Evolutionary conservation across 208 protist species (phyloP).

Genomic region (Naegleria lovaniensis): DNA sequence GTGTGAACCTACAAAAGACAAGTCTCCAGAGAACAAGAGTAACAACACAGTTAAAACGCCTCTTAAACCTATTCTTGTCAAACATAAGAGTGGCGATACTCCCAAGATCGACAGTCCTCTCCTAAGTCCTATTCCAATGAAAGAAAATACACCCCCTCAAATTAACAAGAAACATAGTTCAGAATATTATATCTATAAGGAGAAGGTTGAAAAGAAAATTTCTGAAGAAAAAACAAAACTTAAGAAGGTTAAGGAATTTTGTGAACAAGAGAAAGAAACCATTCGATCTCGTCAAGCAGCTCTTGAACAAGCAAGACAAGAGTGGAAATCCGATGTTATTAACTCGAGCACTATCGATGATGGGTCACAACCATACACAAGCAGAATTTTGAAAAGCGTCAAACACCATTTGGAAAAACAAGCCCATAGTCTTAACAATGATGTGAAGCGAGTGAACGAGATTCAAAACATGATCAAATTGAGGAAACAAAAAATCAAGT

Average conservation of each 20-base stretch:
- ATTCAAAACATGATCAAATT: slow-evolving; percentile 14
- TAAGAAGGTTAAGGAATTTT: background rate
- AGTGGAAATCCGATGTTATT: background rate
- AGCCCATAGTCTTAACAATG: background rate
- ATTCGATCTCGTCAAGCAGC: background rate
- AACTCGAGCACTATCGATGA: background rate
- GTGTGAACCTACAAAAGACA: background rate
- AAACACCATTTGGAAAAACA: slow-evolving; percentile 9
- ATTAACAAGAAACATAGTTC: background rate
- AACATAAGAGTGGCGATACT: background rate
- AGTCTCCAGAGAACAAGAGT: background rate
- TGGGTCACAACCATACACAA: background rate
- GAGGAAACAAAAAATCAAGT: background rate
- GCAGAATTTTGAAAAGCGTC: background rate
- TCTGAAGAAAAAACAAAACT: background rate
- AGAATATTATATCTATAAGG: background rate
- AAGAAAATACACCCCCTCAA: background rate
- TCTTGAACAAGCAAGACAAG: background rate
- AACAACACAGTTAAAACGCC: background rate
- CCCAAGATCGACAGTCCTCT: background rate
- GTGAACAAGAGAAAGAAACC: background rate
- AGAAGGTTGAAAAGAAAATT: background rate
- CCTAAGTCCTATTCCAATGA: background rate
- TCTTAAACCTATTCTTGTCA: background rate
- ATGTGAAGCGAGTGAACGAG: background rate